phyloP scores from a whole-genome alignment of 106 monocot species.

The Cymbidium sinense region DNA sequence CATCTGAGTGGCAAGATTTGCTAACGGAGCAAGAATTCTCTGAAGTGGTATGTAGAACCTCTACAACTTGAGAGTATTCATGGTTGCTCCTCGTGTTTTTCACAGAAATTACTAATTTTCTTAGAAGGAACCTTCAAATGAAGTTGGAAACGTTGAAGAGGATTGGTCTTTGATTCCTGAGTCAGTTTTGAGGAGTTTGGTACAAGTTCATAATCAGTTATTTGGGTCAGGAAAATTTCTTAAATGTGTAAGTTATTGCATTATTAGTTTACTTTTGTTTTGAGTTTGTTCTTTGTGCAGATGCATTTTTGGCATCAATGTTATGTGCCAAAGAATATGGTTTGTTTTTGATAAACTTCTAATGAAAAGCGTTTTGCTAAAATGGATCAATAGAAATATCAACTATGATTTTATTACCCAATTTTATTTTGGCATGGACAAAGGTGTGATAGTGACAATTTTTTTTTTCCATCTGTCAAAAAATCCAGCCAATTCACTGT shows the following conservation, averaged over 20 bases:
- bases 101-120: slow-evolving; percentile 12
- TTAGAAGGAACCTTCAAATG: slow-evolving; percentile 30
- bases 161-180: slow-evolving; percentile 65
- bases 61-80: background rate
- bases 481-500: no score
- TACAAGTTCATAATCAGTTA: slow-evolving; percentile 55
- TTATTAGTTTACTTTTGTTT: background rate
- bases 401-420: no score
- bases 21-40: slow-evolving; percentile 37
- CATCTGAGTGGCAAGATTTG: slow-evolving; percentile 36
- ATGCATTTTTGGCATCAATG: no score
- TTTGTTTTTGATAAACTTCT: no score
- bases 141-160: slow-evolving; percentile 35
- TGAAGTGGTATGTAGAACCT: slow-evolving; percentile 18
- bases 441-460: no score
- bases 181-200: slow-evolving; percentile 46
- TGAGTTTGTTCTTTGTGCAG: no score
- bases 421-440: no score
- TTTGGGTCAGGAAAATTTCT: slow-evolving; percentile 46
- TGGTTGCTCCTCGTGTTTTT: slow-evolving; percentile 8
- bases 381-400: no score
- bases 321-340: no score
- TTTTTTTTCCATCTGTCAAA: no score
- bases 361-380: no score
- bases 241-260: slow-evolving; percentile 32